phyloP scores from a whole-genome alignment of 768 basidiomycete genomes.

The Plicaturopsis crispa region DNA sequence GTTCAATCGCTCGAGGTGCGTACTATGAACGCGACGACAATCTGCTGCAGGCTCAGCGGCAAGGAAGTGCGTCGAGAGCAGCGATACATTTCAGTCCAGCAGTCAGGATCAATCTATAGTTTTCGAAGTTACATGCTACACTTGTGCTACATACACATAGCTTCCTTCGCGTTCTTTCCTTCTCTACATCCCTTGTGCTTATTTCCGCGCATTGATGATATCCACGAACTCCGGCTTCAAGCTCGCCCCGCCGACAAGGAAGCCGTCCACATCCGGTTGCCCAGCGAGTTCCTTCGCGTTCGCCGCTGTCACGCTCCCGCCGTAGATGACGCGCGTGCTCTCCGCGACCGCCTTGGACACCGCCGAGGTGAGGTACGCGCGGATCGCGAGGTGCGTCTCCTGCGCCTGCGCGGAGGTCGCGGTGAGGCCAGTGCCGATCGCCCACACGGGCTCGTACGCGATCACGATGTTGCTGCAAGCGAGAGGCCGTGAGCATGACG shows the following conservation, averaged over 20 bases:
- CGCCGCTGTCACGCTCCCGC: slow-evolving; percentile 85
- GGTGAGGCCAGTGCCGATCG: slow-evolving; percentile 96
- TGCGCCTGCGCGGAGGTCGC: slow-evolving; percentile 91
- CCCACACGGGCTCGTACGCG: slow-evolving; percentile 98
- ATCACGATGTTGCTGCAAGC: slow-evolving; percentile 74
- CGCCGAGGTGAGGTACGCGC: slow-evolving; percentile 56
- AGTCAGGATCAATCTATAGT: too few species aligned
- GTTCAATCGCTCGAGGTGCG: too few species aligned
- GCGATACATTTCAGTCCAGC: too few species aligned
- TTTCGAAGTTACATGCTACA: too few species aligned
- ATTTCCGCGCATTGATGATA: slow-evolving; percentile 91
- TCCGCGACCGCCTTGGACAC: slow-evolving; percentile 68
- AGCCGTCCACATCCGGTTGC: slow-evolving; percentile 89
- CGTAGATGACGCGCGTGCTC: slow-evolving; percentile 85
- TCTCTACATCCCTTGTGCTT: too few species aligned
- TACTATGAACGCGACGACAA: too few species aligned
- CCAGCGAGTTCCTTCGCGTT: slow-evolving; percentile 85
- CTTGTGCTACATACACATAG: too few species aligned
- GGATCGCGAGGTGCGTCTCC: slow-evolving; percentile 80
- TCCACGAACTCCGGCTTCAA: slow-evolving; percentile 95
- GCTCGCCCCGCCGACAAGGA: slow-evolving; percentile 96
- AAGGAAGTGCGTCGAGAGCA: too few species aligned
- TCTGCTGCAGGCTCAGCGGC: too few species aligned
- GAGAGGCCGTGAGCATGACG: not conserved
- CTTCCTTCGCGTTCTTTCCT: too few species aligned